Evolutionary conservation across 1,284 basidiomycete genomes (phyloP), one percentile per base, ranked within the genome.

Genomic region (Laetiporus sulphureus): DNA sequence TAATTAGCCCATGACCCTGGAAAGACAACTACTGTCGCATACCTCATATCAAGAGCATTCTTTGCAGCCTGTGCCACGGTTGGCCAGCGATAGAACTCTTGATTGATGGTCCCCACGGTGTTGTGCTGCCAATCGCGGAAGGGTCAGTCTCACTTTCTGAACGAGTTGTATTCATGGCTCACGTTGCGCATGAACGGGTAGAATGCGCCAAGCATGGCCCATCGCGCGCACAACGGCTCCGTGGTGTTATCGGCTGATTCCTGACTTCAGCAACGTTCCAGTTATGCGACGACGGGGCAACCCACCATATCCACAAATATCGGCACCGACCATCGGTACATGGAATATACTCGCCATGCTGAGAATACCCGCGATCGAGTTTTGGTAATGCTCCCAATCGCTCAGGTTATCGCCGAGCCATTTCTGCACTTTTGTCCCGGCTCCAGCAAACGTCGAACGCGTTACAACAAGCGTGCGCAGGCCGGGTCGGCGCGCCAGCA

Each of bases 141-240:
- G 23, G 22, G 11, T 4, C 18, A 4, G 16, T 12, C 7, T 38
- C 27, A 25, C 12, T 31, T 27, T n/a, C n/a, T 23, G 19, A 16
- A 12, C 23, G 12, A 4, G 24, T n/a, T 38, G 13, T 40, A 11
- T 22, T 19, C 0, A 8, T 7, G 8, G 61, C 73, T 58, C 43
- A 79, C 78, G 50, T 83, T 77, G 13, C 81, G 69, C 73, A 80
- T 83, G 64, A 84, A 84, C 0, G 80, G 78, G 58, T 79, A 78
- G 59, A 84, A 83, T 0, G 77, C 79, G 3, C 80, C 80, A 8
- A 84, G 62, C 65, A 66, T 79, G 1, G 76, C 78, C 82, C 82
- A 84, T 38, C 82, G 64, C 16, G 78, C 76, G 49, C 80, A 84
- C 1, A 83, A 61, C 2, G 64, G 70, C 56, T 79, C 79, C 0